phyloP scores from a whole-genome alignment of 768 basidiomycete species.

The Tephrocybe rancida region DNA sequence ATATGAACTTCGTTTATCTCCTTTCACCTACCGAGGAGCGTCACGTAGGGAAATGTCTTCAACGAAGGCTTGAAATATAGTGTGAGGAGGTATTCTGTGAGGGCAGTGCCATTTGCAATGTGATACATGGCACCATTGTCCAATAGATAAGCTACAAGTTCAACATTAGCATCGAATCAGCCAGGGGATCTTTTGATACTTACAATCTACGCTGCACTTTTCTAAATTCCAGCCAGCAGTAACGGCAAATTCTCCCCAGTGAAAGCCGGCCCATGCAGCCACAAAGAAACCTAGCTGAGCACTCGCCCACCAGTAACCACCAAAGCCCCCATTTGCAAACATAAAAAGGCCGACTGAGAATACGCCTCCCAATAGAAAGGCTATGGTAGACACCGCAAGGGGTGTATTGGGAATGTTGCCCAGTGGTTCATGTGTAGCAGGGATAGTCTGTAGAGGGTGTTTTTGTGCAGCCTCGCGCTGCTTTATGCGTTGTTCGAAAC shows the following conservation, averaged over 20 bases:
- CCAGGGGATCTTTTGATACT: slow-evolving; percentile 32
- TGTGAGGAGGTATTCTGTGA: slow-evolving; percentile 78
- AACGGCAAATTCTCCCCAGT: slow-evolving; percentile 93
- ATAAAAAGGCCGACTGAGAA: slow-evolving; percentile 62
- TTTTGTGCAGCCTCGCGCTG: slow-evolving; percentile 36
- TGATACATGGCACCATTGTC: slow-evolving; percentile 90
- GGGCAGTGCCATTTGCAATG: slow-evolving; percentile 74
- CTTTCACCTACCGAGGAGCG: slow-evolving; percentile 52
- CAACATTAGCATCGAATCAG: neutral
- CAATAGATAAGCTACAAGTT: slow-evolving; percentile 78
- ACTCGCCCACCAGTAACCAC: slow-evolving; percentile 60
- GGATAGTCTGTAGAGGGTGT: slow-evolving; percentile 58
- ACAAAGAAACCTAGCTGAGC: slow-evolving; percentile 84
- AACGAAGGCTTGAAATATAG: slow-evolving; percentile 66
- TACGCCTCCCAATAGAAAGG: slow-evolving; percentile 80
- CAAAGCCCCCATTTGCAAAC: slow-evolving; percentile 49
- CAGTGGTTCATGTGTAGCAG: slow-evolving; percentile 39
- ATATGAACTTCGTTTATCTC: neutral
- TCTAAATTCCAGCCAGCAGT: slow-evolving; percentile 95
- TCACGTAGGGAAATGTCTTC: slow-evolving; percentile 63
- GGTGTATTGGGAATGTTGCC: slow-evolving; percentile 90
- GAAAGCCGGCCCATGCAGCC: slow-evolving; percentile 84
- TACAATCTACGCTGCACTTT: slow-evolving; percentile 92
- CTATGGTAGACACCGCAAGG: slow-evolving; percentile 72
- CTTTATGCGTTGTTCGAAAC: slow-evolving; percentile 45